Conservation (phyloP, 1,284 basidiomycete genomes). For the Agroathelia rolfsii region DNA sequence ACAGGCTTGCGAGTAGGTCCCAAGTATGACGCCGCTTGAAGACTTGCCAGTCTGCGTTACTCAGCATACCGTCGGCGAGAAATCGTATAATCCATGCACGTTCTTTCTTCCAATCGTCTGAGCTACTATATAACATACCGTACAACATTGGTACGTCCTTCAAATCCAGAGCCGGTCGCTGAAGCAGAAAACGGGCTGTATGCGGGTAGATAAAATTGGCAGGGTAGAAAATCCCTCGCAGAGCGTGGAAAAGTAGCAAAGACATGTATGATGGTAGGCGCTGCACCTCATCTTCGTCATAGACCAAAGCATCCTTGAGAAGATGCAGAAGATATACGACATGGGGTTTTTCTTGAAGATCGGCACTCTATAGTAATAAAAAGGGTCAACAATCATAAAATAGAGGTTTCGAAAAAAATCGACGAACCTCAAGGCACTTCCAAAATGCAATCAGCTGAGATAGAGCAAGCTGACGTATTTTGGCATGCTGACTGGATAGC, state of each 20-base stretch:
- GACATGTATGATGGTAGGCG: slow-evolving; percentile 41
- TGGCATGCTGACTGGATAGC: slow-evolving; percentile 58
- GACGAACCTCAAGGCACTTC: slow-evolving; percentile 43
- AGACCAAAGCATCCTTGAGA: slow-evolving; percentile 50
- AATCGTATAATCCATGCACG: slow-evolving; percentile 83
- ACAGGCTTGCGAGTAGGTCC: slow-evolving; percentile 78
- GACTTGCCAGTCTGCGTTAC: slow-evolving; percentile 71
- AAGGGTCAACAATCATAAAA: slow-evolving; percentile 10
- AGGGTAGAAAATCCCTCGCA: slow-evolving; percentile 44
- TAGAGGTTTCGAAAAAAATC: background rate
- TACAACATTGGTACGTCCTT: slow-evolving; percentile 54
- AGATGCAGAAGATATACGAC: slow-evolving; percentile 68
- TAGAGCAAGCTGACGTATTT: slow-evolving; percentile 49
- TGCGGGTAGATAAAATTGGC: slow-evolving; percentile 45
- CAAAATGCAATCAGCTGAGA: slow-evolving; percentile 45
- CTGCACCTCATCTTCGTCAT: slow-evolving; percentile 23
- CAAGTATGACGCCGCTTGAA: slow-evolving; percentile 78
- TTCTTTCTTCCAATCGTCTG: slow-evolving; percentile 77
- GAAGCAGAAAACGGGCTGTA: slow-evolving; percentile 48
- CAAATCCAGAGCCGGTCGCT: slow-evolving; percentile 44
- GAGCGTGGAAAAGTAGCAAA: slow-evolving; percentile 41
- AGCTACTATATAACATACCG: slow-evolving; percentile 71
- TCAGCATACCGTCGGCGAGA: slow-evolving; percentile 70
- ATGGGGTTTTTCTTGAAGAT: slow-evolving; percentile 77
- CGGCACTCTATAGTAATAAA: slow-evolving; percentile 33